A percentile compares a stretch with the other conserved stretches of the same genome.
Conservation (phyloP, 768 basidiomycete genomes). For the Termitomyces sp. region DNA sequence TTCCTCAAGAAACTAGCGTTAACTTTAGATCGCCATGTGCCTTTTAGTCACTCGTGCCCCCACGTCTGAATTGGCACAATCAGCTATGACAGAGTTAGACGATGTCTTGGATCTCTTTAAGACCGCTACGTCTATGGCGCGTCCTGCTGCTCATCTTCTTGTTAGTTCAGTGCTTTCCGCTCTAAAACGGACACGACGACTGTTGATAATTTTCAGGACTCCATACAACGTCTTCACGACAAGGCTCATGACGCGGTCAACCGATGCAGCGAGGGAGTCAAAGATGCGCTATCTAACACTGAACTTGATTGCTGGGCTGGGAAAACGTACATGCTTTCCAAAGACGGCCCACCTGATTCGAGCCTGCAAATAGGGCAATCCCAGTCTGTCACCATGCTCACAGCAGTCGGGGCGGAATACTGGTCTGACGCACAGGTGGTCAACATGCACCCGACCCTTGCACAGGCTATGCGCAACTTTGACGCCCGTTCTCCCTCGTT, state of each 20-base stretch:
- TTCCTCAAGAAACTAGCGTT: neutral
- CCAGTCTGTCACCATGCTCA: neutral
- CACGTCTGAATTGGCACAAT: slow-evolving; percentile 38
- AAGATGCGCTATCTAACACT: slow-evolving; percentile 32
- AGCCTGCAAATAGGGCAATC: slow-evolving; percentile 1
- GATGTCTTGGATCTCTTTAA: slow-evolving; percentile 39
- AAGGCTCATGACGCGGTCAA: slow-evolving; percentile 40
- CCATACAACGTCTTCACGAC: slow-evolving; percentile 33
- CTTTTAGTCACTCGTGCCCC: slow-evolving; percentile 48
- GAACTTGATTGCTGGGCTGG: slow-evolving; percentile 57
- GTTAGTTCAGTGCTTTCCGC: slow-evolving; percentile 24
- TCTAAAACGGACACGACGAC: neutral
- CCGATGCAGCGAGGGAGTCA: slow-evolving; percentile 17
- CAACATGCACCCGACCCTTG: slow-evolving; percentile 46
- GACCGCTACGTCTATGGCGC: slow-evolving; percentile 37
- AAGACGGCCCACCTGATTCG: slow-evolving; percentile 6
- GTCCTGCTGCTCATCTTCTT: slow-evolving; percentile 39
- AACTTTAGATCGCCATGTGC: slow-evolving; percentile 51
- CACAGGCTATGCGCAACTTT: slow-evolving; percentile 36
- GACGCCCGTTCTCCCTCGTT: slow-evolving; percentile 22
- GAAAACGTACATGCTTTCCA: slow-evolving; percentile 40
- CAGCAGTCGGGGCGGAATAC: slow-evolving; percentile 10
- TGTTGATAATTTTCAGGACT: slow-evolving; percentile 24
- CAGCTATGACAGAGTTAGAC: slow-evolving; percentile 46
- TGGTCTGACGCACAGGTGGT: slow-evolving; percentile 7